phyloP scores from a whole-genome alignment of 495 filamentous ascomycete species.

The Hyaloscypha variabilis region DNA sequence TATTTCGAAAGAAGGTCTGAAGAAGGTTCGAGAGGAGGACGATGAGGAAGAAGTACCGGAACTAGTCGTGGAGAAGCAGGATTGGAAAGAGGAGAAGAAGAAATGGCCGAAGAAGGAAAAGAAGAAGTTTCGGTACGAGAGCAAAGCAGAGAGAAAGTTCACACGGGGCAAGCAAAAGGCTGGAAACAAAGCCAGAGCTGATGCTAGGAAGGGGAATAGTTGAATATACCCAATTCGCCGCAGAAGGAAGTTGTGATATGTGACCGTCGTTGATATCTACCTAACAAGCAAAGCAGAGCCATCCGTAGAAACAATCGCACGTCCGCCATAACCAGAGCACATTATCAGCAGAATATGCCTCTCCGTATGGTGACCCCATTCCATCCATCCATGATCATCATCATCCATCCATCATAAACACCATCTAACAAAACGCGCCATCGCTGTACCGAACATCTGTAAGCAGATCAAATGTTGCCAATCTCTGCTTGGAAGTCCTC shows the following conservation, averaged over 20 bases:
- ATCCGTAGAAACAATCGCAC: background rate
- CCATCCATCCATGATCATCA: slow-evolving; percentile 10
- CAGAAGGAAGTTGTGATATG: slow-evolving; percentile 3
- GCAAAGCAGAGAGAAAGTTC: slow-evolving; percentile 71
- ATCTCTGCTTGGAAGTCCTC: slow-evolving; percentile 87
- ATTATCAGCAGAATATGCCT: slow-evolving; percentile 12
- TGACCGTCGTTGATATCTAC: slow-evolving; percentile 20
- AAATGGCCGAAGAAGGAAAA: slow-evolving; percentile 68
- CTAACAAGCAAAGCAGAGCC: slow-evolving; percentile 6
- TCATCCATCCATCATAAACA: slow-evolving; percentile 6
- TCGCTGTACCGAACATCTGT: background rate
- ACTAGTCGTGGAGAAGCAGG: slow-evolving; percentile 34
- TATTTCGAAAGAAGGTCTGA: slow-evolving; percentile 69
- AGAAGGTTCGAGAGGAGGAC: slow-evolving; percentile 50
- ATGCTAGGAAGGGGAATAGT: slow-evolving; percentile 33
- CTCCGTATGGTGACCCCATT: slow-evolving; percentile 2
- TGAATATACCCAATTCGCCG: slow-evolving; percentile 10
- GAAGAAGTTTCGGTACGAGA: slow-evolving; percentile 92
- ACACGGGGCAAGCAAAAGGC: slow-evolving; percentile 67
- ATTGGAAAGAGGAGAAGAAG: slow-evolving; percentile 45
- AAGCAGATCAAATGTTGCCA: slow-evolving; percentile 74
- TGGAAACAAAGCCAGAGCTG: slow-evolving; percentile 49
- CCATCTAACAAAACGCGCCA: background rate
- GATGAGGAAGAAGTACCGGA: slow-evolving; percentile 48
- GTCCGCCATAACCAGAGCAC: background rate